Evolutionary conservation across 1,139 yeast species (phyloP), one percentile per base, ranked within the genome.

Genomic region (Pichia sp.): DNA sequence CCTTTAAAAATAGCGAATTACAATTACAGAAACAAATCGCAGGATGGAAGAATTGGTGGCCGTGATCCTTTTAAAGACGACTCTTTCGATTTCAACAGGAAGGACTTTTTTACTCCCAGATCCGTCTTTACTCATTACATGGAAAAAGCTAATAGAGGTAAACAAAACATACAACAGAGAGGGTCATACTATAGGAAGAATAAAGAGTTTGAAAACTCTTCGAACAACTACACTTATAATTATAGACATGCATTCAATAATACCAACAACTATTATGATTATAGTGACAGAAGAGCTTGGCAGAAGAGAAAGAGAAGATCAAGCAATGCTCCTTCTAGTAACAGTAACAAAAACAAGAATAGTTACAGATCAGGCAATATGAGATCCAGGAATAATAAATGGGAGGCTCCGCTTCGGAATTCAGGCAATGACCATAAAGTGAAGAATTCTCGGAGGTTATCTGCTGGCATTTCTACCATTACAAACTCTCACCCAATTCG

Each of bases 51-150:
- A 53, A 52, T 57, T 46, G 58, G 44, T 46, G 60, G 54, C 6
- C 45, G 42, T 29, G 49, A 51, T 34, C 27, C 49, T 17, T 45
- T 49, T 6, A 51, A 50, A 12, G 58, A 58, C n/a, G 54, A 49
- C 10, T 34, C 49, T 1, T 50, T 59, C 27, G 58, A 60, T 45
- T 85, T 81, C 65, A 81, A 80, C 62, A 76, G 92, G 57, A 85
- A 83, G 61, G 92, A 86, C 65, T 84, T 78, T 62, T 86, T 85
- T 65, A 86, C 95, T 2, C 95, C 95, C 1, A 87, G 85, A 57
- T 83, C 91, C 29, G 86, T 83, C 6, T 80, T 83, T 62, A 81
- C 80, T 60, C 85, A 83, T 62, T 85, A 84, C 65, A 79, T 85
- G 85, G 89, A 82, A 62, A 85, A 85, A 61, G 83, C 83, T 59